Base-by-base conservation (phyloP, 371 early-diverging fungal species). In the Mortierella sp. region DNA sequence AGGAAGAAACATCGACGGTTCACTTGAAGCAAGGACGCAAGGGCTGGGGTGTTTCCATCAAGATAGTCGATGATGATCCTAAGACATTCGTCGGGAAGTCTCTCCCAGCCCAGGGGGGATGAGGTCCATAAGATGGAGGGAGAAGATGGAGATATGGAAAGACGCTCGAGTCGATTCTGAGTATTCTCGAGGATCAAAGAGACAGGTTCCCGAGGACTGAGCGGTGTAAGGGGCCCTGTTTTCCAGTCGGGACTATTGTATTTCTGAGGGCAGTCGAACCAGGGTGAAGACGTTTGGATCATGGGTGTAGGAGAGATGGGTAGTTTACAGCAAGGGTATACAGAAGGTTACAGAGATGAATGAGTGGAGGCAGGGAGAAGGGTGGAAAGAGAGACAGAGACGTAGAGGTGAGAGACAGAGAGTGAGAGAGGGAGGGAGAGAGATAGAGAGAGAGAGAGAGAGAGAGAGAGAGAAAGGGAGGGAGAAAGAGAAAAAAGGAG, bases 1-100 rank as follows among this genome's bases (percentile, higher is more conserved):
- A 72, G 29, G 53, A 68, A 72, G 53, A 77, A 72, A 21, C 60
- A 66, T 18, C 58, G 69, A 15, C 70, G 64, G 53, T 63, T 63
- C 53, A 77, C 72, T 43, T 59, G 72, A 14, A 69, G 50, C 15
- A 77, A 51, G 1, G 66, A 15, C 16, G 53, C 59, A 7, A 77
- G 64, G 6, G 66, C 28, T 9, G 15, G 7, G 4, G 66, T 68
- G 25, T 77, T 60, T 18, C 62, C n/a, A 11, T 66, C 64, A 1
- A 77, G 60, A 9, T 48, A 25, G 7, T 56, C 37, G 21, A 69
- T 50, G n/a, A 77, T 63, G 50, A 47, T 15, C 9, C 62, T 60
- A 43, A 72, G 56, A 46, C 72, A 69, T 43, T 77, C 73, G 9
- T 48, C 50, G 3, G 79, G 79, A 1, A 72, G 29, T 37, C 37